phyloP scores from a whole-genome alignment of 2,329 filamentous ascomycete species.

The Clonostachys chloroleuca region DNA sequence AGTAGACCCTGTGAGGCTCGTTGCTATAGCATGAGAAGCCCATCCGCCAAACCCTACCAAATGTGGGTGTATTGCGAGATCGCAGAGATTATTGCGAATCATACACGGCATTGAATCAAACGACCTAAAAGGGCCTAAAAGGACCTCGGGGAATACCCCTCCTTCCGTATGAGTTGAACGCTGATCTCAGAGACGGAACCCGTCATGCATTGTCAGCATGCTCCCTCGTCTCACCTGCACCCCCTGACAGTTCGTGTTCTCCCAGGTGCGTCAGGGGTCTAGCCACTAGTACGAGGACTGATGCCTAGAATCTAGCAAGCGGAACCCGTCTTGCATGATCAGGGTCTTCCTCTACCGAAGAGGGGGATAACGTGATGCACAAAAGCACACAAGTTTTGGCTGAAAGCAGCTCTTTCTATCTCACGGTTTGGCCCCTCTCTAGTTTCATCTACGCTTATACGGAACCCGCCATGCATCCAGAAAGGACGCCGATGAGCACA shows the following conservation, averaged over 20 bases:
- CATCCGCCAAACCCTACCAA: neutral
- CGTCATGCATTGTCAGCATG: neutral
- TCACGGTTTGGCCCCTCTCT: neutral
- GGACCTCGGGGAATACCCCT: neutral
- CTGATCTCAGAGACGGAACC: neutral
- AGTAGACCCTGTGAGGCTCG: neutral
- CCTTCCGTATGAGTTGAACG: neutral
- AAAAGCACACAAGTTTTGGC: neutral
- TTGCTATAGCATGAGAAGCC: neutral
- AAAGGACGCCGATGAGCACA: neutral
- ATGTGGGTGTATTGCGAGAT: neutral
- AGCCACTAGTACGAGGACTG: neutral
- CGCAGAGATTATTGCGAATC: neutral
- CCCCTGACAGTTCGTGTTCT: neutral
- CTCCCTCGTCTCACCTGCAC: neutral
- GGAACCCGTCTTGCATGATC: neutral
- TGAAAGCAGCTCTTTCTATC: neutral
- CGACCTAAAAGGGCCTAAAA: neutral
- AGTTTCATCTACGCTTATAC: neutral
- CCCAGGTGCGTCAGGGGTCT: neutral
- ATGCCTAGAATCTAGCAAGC: neutral
- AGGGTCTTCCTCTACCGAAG: neutral
- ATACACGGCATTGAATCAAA: neutral
- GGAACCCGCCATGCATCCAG: neutral
- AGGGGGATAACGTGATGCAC: neutral